phyloP scores from a whole-genome alignment of 768 basidiomycete genomes.

The Kwoniella sp. region DNA sequence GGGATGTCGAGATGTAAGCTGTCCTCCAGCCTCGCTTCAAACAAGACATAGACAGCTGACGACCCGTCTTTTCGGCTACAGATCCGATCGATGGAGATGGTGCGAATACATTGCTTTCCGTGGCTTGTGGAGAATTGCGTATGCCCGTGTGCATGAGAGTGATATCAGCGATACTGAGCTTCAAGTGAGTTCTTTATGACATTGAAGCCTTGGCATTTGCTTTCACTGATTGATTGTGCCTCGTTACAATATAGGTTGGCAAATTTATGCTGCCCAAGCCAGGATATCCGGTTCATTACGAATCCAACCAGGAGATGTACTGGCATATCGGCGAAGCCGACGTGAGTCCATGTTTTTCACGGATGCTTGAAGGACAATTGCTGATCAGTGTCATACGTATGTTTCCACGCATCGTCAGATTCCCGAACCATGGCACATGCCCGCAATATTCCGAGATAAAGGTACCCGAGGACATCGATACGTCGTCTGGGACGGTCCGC shows the following conservation, averaged over 20 bases:
- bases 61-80: not conserved
- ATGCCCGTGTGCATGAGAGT: slow-evolving; percentile 77
- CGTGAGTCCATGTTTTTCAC: slow-evolving; percentile 52
- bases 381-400: no score
- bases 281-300: slow-evolving; percentile 63
- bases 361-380: not conserved
- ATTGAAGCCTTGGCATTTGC: not conserved
- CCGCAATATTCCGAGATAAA: slow-evolving; percentile 47
- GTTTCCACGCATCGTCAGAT: no score
- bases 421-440: slow-evolving; percentile 59
- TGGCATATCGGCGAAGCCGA: slow-evolving; percentile 69
- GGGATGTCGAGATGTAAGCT: slow-evolving; percentile 69
- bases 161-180: slow-evolving; percentile 88
- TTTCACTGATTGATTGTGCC: not conserved
- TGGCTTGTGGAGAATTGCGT: slow-evolving; percentile 59
- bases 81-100: slow-evolving; percentile 59
- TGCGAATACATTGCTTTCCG: slow-evolving; percentile 91
- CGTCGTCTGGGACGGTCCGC: slow-evolving; percentile 49
- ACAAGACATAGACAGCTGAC: not conserved
- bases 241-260: slow-evolving; percentile 62
- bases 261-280: slow-evolving; percentile 76
- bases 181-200: slow-evolving; percentile 52
- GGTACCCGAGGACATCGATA: slow-evolving; percentile 51
- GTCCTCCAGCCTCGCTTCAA: not conserved
- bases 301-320: slow-evolving; percentile 68